Evolutionary conservation across 805 yeast genomes (phyloP), one percentile per base, ranked within the genome.

Genomic region (Nakazawaea laoshanensis): DNA sequence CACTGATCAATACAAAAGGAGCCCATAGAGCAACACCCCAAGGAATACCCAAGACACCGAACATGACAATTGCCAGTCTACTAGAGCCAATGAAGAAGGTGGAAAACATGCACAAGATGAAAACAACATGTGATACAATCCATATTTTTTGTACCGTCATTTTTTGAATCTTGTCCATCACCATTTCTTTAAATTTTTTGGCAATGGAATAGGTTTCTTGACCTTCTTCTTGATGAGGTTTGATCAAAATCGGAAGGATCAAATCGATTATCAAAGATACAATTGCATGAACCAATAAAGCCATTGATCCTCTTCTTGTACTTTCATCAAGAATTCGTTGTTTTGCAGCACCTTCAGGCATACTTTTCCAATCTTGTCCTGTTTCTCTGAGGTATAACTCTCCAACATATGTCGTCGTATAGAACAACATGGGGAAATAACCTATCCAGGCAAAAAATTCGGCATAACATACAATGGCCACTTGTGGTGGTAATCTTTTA

Each of bases 11-110:
- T 1, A 74, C 74, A 49, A 74, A 76, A 5, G 83, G 83, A 3
- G 77, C 74, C 83, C 83, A 76, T 12, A 73, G 59, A 0, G 80
- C 76, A 38, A 61, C 61, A 1, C 82, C 81, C 83, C 83, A 76
- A 0, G 80, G 67, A 14, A 75, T 53, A 3, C 83, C 83, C 27
- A 74, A 47, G 11, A 74, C 43, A 0, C 63, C 74, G 42, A 75
- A 68, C 47, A 75, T 47, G 0, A 55, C 41, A 7, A 73, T 63
- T 1, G 77, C 80, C 9, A 48, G 54, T 1, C 33, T 33, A 5
- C 70, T 67, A 6, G 53, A 52, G 3, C 43, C 25, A 15, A 73
- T 60, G 32, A 63, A 61, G 32, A 70, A 65, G 1, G 81, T 71
- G 1, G 61, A 42, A 5, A 60, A 23, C 55, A 70, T 70, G 22